These are phyloP conservation scores for Orbilia brochopaga DNA, from an alignment of 2,329 filamentous ascomycete genomes.

Conservation along the genomic window DNA sequence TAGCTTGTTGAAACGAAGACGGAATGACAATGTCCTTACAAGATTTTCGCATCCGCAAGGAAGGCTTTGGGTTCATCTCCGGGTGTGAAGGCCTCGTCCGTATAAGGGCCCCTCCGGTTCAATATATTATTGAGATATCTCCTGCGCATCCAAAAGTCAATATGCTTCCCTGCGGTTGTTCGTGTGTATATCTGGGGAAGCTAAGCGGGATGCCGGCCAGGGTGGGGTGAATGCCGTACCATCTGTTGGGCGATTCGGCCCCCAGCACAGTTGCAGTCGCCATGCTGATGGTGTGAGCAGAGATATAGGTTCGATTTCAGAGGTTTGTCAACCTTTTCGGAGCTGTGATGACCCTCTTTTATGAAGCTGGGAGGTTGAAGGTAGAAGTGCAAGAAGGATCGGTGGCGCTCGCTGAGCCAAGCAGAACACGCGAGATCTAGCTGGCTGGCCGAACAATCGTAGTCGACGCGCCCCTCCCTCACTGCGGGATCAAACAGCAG, in stretches of 20 bases:
- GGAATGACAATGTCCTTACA: slow-evolving; percentile 63
- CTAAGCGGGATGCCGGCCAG: slow-evolving; percentile 38
- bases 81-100: slow-evolving; percentile 68
- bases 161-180: slow-evolving; percentile 2
- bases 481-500: not conserved
- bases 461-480: slow-evolving; percentile 1
- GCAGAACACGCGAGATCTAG: slow-evolving; percentile 23
- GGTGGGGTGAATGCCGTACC: slow-evolving; percentile 37
- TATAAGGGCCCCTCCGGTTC: slow-evolving; percentile 78
- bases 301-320: not conserved
- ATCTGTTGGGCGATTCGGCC: slow-evolving; percentile 44
- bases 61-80: slow-evolving; percentile 63
- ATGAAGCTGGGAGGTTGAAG: slow-evolving; percentile 13
- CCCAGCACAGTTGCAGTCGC: slow-evolving; percentile 38
- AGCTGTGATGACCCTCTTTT: not conserved
- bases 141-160: slow-evolving; percentile 62
- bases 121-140: slow-evolving; percentile 83
- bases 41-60: slow-evolving; percentile 74
- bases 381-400: slow-evolving; percentile 44
- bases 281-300: slow-evolving; percentile 15
- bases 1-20: not conserved
- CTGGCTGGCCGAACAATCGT: not conserved
- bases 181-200: slow-evolving; percentile 6
- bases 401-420: slow-evolving; percentile 21
- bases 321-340: not conserved